phyloP scores from a whole-genome alignment of 176 grass and related monocot genomes.

The Puccinellia tenuiflora region DNA sequence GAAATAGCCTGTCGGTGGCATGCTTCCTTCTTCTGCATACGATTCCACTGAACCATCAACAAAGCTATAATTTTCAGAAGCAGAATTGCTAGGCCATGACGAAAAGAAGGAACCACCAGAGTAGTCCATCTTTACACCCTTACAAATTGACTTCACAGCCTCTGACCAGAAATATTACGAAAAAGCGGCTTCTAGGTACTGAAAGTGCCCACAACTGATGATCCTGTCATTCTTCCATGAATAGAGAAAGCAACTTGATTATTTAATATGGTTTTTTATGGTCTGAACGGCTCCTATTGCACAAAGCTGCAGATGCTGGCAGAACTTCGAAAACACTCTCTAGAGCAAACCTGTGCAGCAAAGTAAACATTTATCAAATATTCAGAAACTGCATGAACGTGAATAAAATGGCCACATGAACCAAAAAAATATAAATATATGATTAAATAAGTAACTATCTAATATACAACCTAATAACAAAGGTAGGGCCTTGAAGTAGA shows the following conservation, averaged over 20 bases:
- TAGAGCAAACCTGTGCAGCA: neutral
- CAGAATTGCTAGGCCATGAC: constrained; percentile 40
- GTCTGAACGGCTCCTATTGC: neutral
- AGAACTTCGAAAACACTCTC: neutral
- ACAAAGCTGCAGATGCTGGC: neutral
- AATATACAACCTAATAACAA: neutral
- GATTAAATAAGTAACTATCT: neutral
- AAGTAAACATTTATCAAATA: constrained; percentile 17
- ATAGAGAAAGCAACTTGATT: constrained; percentile 2
- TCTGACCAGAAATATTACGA: constrained; percentile 3
- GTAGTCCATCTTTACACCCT: constrained; percentile 32
- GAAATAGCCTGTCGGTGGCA: constrained; percentile 27
- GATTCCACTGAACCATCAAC: constrained; percentile 35
- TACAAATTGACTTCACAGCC: neutral
- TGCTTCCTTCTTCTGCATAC: constrained; percentile 32
- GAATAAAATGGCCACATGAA: constrained; percentile 7
- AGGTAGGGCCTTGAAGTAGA: neutral
- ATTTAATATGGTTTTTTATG: neutral
- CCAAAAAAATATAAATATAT: constrained; percentile 11
- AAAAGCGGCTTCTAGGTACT: constrained; percentile 15
- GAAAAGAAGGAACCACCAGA: constrained; percentile 37
- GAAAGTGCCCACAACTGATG: neutral
- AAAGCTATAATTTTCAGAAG: constrained; percentile 27
- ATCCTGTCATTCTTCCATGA: constrained; percentile 12
- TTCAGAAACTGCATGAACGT: neutral